Base-by-base conservation (phyloP, 192 early-diverging fungal species). In the Coemansia erecta region DNA sequence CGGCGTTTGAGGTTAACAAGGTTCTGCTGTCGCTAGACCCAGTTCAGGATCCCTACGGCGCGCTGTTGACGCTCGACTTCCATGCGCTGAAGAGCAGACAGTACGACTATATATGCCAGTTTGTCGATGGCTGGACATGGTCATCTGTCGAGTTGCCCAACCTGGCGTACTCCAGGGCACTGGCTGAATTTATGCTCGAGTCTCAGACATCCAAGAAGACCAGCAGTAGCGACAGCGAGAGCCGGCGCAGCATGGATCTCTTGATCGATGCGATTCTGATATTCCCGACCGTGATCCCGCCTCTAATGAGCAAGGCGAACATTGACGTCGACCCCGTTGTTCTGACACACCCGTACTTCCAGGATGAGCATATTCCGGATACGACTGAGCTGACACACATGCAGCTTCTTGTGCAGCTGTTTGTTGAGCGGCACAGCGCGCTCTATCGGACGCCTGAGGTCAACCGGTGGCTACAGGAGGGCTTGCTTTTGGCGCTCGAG, bases 1-100 rank as follows among this genome's bases (percentile, higher is more conserved):
- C 95, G 19, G 86, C 90, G 18, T 88, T 94, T 61, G 95, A 95
- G 74, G 88, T 94, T 50, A 85, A 90, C 51, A 97, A 92, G 75
- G 73, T 90, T 11, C 75, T 92, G 37, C 64, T 84, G 58, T 70
- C 72, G 61, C 74, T 95, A 54, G 92, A 93, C 63, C 90, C 91
- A 3, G 71, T 69, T 26, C 72, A 75, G 11, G 95, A 97, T 58
- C 90, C 93, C 10, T 75, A 92, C 5, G 84, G 91, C 8, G 82
- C 85, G 3, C 60, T 92, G 33, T 66, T 90, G 59, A 86, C 86
- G 26, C 86, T 95, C 62, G 95, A 97, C 60, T 93, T 88, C 70
- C 87, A 89, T 72, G 92, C 94, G 0, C 59, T 95, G 19, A 91
- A 89, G 68, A 85, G 87, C 18, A 80, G 81, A 22, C 87, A 94